Evolutionary conservation across 306 rosid genomes (phyloP).

Genomic region (Gastrolobium bilobum): DNA sequence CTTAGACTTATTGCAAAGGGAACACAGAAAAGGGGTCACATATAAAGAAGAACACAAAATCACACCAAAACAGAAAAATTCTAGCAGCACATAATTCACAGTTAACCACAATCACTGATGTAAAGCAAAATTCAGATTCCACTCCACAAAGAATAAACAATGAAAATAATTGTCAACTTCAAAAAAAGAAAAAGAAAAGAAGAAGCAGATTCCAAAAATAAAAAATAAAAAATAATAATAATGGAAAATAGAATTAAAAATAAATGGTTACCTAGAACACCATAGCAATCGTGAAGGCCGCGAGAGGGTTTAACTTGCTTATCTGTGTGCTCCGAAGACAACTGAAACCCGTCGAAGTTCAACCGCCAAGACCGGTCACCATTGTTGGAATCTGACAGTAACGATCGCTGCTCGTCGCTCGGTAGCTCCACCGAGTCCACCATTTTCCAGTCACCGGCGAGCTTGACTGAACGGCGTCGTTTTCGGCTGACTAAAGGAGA

Average conservation of each 20-base stretch:
- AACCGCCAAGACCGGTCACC: constrained; percentile 87
- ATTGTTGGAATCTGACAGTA: constrained; percentile 61
- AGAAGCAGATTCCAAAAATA: constrained; percentile 29
- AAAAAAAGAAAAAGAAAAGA: constrained; percentile 17
- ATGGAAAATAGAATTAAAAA: neutral
- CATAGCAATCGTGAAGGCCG: constrained; percentile 81
- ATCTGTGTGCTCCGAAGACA: constrained; percentile 59
- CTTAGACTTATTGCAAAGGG: constrained; percentile 17
- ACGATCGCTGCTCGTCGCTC: constrained; percentile 67
- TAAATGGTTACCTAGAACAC: constrained; percentile 65
- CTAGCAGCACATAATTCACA: constrained; percentile 8
- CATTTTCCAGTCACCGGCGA: constrained; percentile 57
- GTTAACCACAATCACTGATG: constrained; percentile 45
- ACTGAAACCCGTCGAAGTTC: constrained; percentile 80
- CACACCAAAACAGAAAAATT: constrained; percentile 32
- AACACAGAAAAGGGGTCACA: neutral
- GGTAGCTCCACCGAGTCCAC: constrained; percentile 49
- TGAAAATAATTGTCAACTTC: neutral
- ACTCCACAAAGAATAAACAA: neutral
- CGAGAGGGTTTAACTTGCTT: constrained; percentile 67
- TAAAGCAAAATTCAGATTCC: constrained; percentile 48
- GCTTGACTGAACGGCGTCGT: constrained; percentile 37
- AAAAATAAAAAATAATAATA: neutral
- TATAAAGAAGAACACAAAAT: constrained; percentile 20
- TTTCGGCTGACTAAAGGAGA: neutral